Conservation (phyloP, 1,139 yeast genomes). For the Kurtzmaniella quercitrusa region DNA sequence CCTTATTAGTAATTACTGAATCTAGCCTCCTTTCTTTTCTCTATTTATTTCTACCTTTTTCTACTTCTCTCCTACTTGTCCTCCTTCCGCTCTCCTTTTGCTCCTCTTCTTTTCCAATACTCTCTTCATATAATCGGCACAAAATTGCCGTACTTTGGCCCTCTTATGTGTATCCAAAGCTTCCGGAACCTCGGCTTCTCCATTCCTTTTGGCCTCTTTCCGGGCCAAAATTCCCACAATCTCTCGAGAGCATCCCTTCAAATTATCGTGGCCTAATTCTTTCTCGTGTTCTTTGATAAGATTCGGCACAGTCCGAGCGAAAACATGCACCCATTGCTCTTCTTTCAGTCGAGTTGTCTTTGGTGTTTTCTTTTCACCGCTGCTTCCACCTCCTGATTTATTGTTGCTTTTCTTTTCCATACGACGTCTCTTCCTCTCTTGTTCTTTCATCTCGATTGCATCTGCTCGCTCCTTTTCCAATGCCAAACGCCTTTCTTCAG, state of each 20-base stretch:
- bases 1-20: background rate
- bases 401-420: conserved; percentile 8
- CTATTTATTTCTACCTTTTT: background rate
- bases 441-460: conserved; percentile 9
- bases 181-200: conserved; percentile 41
- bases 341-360: background rate
- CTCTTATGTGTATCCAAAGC: conserved; percentile 61
- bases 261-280: conserved; percentile 65
- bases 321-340: conserved; percentile 49
- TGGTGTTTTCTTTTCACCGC: conserved; percentile 8
- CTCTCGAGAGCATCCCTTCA: conserved; percentile 78
- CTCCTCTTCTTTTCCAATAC: conserved; percentile 49
- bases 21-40: too few species aligned
- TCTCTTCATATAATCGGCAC: conserved; percentile 69
- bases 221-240: conserved; percentile 58
- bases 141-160: conserved; percentile 64
- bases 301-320: conserved; percentile 81
- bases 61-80: background rate
- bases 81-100: background rate
- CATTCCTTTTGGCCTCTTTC: conserved; percentile 57
- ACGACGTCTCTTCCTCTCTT: conserved; percentile 12
- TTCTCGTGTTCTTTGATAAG: conserved; percentile 61
- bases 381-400: conserved; percentile 6
- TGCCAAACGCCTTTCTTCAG: conserved; percentile 16
- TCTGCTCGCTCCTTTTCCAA: conserved; percentile 12